Conservation (phyloP, 495 filamentous ascomycete species). For the Aspergillus incahuasiensis region DNA sequence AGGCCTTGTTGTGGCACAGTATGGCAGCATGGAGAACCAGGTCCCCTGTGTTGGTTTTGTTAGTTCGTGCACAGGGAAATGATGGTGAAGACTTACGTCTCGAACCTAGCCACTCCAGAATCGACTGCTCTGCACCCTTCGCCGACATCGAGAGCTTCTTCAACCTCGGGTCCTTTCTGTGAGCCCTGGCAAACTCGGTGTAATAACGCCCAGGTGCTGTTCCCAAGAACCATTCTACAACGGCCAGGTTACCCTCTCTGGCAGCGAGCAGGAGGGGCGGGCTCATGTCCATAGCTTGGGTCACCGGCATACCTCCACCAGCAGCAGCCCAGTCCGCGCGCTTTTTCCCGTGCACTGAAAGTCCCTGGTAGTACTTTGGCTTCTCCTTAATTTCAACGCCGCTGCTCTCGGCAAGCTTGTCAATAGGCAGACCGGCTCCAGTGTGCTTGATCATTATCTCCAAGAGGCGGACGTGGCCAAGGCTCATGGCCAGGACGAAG, state of each 20-base stretch:
- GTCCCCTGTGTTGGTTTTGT: slow-evolving; percentile 38
- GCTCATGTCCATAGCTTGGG: slow-evolving; percentile 17
- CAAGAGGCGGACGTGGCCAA: slow-evolving; percentile 41
- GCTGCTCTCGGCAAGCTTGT: slow-evolving; percentile 54
- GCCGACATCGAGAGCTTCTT: slow-evolving; percentile 48
- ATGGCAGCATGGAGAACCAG: slow-evolving; percentile 65
- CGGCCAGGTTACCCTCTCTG: slow-evolving; percentile 49
- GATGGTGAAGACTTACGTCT: slow-evolving; percentile 34
- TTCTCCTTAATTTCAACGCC: slow-evolving; percentile 54
- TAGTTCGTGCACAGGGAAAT: neutral
- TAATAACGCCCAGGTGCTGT: slow-evolving; percentile 60
- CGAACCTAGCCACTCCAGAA: slow-evolving; percentile 55
- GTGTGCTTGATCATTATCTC: slow-evolving; percentile 47
- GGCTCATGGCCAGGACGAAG: slow-evolving; percentile 39
- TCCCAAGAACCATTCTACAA: slow-evolving; percentile 65
- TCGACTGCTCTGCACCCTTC: slow-evolving; percentile 54
- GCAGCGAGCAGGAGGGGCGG: slow-evolving; percentile 60
- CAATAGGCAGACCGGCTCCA: slow-evolving; percentile 61
- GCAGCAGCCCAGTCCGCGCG: slow-evolving; percentile 57
- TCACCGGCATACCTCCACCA: slow-evolving; percentile 33
- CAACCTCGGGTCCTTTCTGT: slow-evolving; percentile 51
- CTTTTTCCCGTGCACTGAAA: slow-evolving; percentile 69
- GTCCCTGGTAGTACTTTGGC: slow-evolving; percentile 64
- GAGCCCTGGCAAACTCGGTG: slow-evolving; percentile 53
- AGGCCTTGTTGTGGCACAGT: slow-evolving; percentile 31